phyloP scores from a whole-genome alignment of 1,284 basidiomycete species.

The Pascua guehoae region DNA sequence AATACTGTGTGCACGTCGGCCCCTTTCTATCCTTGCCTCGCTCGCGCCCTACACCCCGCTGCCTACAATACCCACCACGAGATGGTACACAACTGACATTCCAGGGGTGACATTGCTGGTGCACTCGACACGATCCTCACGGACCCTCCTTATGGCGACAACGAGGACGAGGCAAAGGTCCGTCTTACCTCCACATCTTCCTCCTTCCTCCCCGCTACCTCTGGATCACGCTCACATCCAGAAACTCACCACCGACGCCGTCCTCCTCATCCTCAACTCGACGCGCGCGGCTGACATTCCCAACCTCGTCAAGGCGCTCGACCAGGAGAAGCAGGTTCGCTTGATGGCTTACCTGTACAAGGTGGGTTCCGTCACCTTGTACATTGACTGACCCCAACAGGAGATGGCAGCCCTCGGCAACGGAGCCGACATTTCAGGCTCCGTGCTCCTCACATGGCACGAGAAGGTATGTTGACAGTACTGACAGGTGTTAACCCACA shows the following conservation, averaged over 20 bases:
- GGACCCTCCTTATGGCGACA: slow-evolving; percentile 76
- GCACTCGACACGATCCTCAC: slow-evolving; percentile 69
- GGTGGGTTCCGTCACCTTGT: slow-evolving; percentile 21
- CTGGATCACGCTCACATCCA: slow-evolving; percentile 38
- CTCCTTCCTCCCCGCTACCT: too few relatives aligned
- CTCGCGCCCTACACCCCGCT: background rate
- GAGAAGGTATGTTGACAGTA: slow-evolving; percentile 69
- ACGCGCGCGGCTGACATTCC: slow-evolving; percentile 89
- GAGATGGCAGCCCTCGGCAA: slow-evolving; percentile 55
- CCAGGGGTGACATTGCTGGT: slow-evolving; percentile 67
- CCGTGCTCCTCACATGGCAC: slow-evolving; percentile 89
- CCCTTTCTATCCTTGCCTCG: too few relatives aligned
- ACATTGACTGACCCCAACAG: slow-evolving; percentile 2
- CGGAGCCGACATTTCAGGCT: slow-evolving; percentile 80
- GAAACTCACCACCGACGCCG: slow-evolving; percentile 72
- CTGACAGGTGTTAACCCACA: slow-evolving; percentile 2
- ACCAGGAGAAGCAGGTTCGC: slow-evolving; percentile 78
- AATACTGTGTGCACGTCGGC: too few relatives aligned
- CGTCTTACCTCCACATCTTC: slow-evolving; percentile 19
- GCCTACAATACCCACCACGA: too few relatives aligned
- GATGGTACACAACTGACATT: background rate
- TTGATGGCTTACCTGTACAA: slow-evolving; percentile 99
- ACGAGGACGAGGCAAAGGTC: slow-evolving; percentile 85
- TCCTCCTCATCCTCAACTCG: slow-evolving; percentile 92
- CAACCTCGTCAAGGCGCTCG: slow-evolving; percentile 67